Evolutionary conservation across 495 filamentous ascomycete species (phyloP), one percentile per base, ranked within the genome.

Genomic region (Aspergillus steynii): DNA sequence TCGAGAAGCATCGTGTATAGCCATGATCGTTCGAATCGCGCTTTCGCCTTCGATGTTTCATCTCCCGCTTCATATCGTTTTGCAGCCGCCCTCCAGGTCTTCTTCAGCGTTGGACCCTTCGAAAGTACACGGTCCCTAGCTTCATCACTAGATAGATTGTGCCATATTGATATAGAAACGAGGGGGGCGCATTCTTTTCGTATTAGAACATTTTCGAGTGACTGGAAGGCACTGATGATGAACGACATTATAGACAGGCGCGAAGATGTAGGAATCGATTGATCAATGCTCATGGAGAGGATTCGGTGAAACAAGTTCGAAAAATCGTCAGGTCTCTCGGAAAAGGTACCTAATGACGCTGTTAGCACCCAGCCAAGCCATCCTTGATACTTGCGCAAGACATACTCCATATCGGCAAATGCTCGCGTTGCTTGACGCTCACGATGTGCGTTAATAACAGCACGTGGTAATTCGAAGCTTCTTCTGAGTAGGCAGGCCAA

Each of bases 111-210:
- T 5, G 84, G 71, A 37, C 85, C 83, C 61, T 90, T 86, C 37
- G 89, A 84, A 53, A 98, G 80, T 45, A 85, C 82, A 49, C 73
- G 77, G 55, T 92, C 87, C 60, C 91, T 82, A 47, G 85, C 84
- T 31, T 82, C 76, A 25, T 90, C 86, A 61, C 83, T 90, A 26
- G 89, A 89, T 31, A 99, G 76, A 66, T 96, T 94, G 65, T 97
- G 90, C 95, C 95, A 98, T 66, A 96, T 90, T 1, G 91, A 90
- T 65, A 99, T 96, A 0, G 91, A 93, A 48, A 99, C 94, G 46
- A 99, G 80, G 10, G 95, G 91, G 48, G 93, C 96, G 75, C 94
- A 97, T 78, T 99, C 94, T 69, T 96, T 98, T 52, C 95, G 85
- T 31, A 98, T 90, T 53, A 97, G 82, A 26, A 82, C 83, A 74